Evolutionary conservation across 352 stramenopile species (phyloP), one percentile per base, ranked within the genome.

Genomic region (Hyaloperonospora arabidopsidis): DNA sequence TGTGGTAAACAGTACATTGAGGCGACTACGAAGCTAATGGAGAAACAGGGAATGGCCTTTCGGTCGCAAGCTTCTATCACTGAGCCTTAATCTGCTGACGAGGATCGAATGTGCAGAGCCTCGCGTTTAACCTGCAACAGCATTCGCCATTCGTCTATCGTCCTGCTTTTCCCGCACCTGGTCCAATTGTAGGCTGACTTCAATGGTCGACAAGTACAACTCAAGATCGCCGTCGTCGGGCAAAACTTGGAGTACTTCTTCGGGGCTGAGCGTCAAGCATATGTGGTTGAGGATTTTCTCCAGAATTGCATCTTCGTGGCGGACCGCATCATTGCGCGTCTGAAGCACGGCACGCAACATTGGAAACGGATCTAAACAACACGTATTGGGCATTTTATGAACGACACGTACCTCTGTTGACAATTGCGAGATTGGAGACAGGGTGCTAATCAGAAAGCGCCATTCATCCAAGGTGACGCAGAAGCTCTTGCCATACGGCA

Each of bases 221-320:
- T 71, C 68, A 15, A 89, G 59, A 47, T 91, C 80, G 7, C 77
- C 79, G 35, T 90, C 79, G 52, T 91, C 83, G 11, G 83, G 83
- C 22, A 93, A 59, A 29, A 93, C 75, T 36, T 88, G 64, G 2
- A 93, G 68, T 17, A 91, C 49, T 19, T 93, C 83, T 54, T 87
- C 77, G 1, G 83, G 79, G 21, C 67, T 73, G 18, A 93, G 67
- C n/a, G 75, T 90, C 7, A 66, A 72, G 57, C 77, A 86, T 18
- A 91, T 60, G 49, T 91, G 69, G 45, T 76, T 72, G 18, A 93
- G 64, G 48, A 90, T 75, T 23, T 66, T 79, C 21, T 80, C 68
- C 36, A 93, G 58, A 35, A 88, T 74, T 19, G 57, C 61, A 10
- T 52, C 54, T 18, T 87, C 69, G 45, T 72, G 65, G 14, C 59